phyloP scores from a whole-genome alignment of 148 eudicot species.

The Rhododendron ovatum region DNA sequence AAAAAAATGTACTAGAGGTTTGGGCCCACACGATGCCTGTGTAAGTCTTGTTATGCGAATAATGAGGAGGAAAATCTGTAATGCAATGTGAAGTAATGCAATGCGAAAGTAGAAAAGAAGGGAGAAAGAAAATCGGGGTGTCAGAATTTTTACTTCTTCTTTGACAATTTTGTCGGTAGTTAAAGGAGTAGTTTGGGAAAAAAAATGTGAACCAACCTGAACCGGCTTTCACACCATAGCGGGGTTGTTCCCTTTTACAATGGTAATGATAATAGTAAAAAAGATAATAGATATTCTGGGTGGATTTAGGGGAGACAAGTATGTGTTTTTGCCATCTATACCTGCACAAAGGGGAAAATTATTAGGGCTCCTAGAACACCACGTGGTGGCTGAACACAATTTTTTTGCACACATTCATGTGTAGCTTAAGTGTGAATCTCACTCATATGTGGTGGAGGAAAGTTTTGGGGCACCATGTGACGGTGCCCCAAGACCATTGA shows the following conservation, averaged over 20 bases:
- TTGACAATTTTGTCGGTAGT: too few species aligned
- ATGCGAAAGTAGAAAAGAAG: too few species aligned
- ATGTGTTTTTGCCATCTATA: not conserved
- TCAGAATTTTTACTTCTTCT: too few species aligned
- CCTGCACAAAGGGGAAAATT: not conserved
- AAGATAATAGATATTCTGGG: too few species aligned
- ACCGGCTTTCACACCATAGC: not conserved
- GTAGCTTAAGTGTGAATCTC: not conserved
- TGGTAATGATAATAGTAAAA: too few species aligned
- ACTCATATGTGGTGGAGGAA: not conserved
- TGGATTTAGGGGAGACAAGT: not conserved
- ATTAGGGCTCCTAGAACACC: not conserved
- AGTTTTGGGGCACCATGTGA: not conserved
- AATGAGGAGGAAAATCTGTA: too few species aligned
- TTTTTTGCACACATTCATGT: too few species aligned
- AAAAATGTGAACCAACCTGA: not conserved
- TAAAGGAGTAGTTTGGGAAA: not conserved
- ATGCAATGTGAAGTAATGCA: too few species aligned
- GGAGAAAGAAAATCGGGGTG: too few species aligned
- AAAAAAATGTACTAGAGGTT: not conserved
- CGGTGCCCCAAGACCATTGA: not conserved
- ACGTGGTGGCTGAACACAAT: too few species aligned
- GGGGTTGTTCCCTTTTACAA: not conserved
- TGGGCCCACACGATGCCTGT: not conserved
- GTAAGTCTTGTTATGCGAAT: not conserved